Evolutionary conservation across 2,329 filamentous ascomycete genomes (phyloP).

Genomic region (Fusarium proliferatum): DNA sequence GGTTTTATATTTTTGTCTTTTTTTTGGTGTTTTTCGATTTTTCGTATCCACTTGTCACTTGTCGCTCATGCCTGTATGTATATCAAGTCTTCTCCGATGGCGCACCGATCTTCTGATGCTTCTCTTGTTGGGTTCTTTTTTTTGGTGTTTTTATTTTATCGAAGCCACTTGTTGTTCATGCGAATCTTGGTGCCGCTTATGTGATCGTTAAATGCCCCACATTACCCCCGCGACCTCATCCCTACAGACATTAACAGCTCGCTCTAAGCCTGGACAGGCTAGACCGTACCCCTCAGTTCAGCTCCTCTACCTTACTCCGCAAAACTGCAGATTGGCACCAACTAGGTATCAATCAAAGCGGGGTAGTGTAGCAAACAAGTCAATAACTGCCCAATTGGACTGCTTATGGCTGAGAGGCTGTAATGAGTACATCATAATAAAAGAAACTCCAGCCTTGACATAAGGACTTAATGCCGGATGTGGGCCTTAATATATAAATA

Average conservation of each 20-base stretch:
- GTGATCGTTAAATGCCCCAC: no score
- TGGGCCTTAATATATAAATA: rapidly evolving
- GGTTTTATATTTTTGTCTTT: no score
- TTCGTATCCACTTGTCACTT: not conserved
- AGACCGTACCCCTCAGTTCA: not conserved
- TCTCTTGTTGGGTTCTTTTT: not conserved
- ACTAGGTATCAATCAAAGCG: rapidly evolving
- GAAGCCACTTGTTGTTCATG: not conserved
- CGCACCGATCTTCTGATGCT: not conserved
- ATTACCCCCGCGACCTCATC: no score
- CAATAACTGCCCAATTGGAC: rapidly evolving
- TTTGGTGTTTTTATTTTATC: rapidly evolving
- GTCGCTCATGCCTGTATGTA: not conserved
- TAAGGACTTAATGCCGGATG: rapidly evolving
- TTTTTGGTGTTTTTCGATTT: rapidly evolving
- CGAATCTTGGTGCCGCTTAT: no score
- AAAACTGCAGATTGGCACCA: rapidly evolving
- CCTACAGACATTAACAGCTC: not conserved
- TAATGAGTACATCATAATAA: rapidly evolving
- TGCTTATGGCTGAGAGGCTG: rapidly evolving
- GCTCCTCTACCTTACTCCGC: not conserved
- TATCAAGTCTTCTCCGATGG: not conserved
- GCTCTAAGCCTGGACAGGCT: not conserved
- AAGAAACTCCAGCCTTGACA: rapidly evolving
- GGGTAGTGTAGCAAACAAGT: rapidly evolving